Base-by-base conservation (phyloP, 1,139 yeast species). In the Debaryomycetaceae sp. region DNA sequence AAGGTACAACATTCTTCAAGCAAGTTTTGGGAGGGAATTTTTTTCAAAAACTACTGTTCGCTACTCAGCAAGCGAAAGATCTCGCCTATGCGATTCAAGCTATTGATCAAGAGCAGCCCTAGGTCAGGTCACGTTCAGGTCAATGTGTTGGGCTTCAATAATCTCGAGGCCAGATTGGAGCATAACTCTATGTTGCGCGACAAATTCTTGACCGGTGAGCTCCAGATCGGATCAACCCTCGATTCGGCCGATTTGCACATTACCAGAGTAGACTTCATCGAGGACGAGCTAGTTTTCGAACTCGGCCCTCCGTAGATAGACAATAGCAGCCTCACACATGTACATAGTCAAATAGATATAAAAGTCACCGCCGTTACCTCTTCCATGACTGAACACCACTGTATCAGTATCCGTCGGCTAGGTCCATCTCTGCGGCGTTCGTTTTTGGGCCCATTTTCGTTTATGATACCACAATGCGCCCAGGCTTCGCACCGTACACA, bases 21-120 rank as follows among this genome's bases (percentile, higher is more conserved):
- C 17, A 56, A 60, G 40, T 73, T 71, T 48, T 73, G 78, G 78
- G 65, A 63, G 48, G 75, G 75, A 1, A 51, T 63, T 7, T 68
- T 72, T 40, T 56, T 73, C 36, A 58, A 57, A 40, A 60, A 60
- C 38, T 71, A 70, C 46, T 49, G 58, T 38, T 51, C 49, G 11
- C 41, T 58, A 45, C 34, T 57, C 17, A 38, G 53, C 6, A 24
- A 39, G 4, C 60, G 58, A 1, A 46, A 52, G 34, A 50, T 65
- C 3, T 39, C 53, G 1, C 61, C 58, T 30, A 62, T 68, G 13
- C 49, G 50, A 20, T 68, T 70, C 45, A 49, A 53, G 34, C 41
- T 70, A 17, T 49, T 63, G 39, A 52, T 70, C 5, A 59, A 55
- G 30, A 56, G 63, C n/a, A 60, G 56, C 36, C 68, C 71, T 9